Evolutionary conservation across 2,329 filamentous ascomycete species (phyloP), one percentile per base, ranked within the genome.

Genomic region (Didymella glomerata): DNA sequence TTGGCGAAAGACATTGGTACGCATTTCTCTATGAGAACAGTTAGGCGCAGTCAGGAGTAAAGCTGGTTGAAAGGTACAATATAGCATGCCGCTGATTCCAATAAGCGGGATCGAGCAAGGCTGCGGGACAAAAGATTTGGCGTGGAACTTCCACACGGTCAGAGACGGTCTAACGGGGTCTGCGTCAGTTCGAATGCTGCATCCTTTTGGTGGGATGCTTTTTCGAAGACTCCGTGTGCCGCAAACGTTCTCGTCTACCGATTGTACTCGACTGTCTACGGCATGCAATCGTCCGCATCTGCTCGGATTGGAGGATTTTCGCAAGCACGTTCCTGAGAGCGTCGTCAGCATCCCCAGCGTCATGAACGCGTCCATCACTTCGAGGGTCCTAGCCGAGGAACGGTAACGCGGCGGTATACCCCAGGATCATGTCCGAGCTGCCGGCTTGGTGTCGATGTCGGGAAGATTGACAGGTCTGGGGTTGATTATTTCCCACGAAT

Each of bases 401-500:
- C 30, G 30, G 40, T 25, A 32, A 32, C 30, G 47, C 41, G 22
- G 22, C 28, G 16, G 44, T 22, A 22, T 22, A 20, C 44, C n/a
- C 32, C 42, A 54, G 32, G 42, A 14, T 41, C 7, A 20, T 38
- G 53, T 49, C 53, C 53, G 53, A 38, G 46, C 46, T 54, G 28
- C 52, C 45, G 52, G 36, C 45, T 44, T 36, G 52, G 36, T 54
- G 44, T 42, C 25, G 25, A 36, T 25, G 16, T 48, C 20, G 52
- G 52, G 22, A 45, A n/a, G 28, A 34, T 25, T 42, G 52, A 48
- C 20, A 42, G 20, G 36, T 54, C 52, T 34, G 45, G 52, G 52
- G 27, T 54, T 44, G 22, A 27, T n/a, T 36, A 24, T 42, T 32
- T 55, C 48, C 53, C 53, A 55, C 53, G 36, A 55, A 41, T 42